Evolutionary conservation across 2,329 filamentous ascomycete species (phyloP), one percentile per base, ranked within the genome.

Genomic region (Taxawa tesnikishii): DNA sequence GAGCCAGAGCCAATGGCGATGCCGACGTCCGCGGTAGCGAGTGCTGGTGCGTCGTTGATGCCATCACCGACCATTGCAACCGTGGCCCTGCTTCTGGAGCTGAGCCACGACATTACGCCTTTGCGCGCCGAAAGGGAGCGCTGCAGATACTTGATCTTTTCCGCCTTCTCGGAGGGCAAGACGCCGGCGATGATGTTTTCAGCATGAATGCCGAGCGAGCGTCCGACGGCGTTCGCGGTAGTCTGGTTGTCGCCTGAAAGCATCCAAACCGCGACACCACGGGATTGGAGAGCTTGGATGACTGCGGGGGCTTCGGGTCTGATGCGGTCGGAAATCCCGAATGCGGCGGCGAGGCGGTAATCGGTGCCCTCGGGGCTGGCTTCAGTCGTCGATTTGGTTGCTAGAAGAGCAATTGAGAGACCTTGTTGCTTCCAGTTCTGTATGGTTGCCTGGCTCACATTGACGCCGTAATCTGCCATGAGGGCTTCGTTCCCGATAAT

Each of bases 41-140:
- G 69, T 2, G 83, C 83, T 0, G 83, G 83, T 0, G 83, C 79
- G 48, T 93, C 84, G 46, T 92, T 92, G 43, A 88, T 83, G 12
- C 84, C 83, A 44, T 92, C 83, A 23, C 83, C 84, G 2, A 87
- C 82, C 73, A 92, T 90, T 24, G 76, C 83, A 1, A 92, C 73
- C 2, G 81, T 67, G 1, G 66, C 64, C 13, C 69, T 63, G 19
- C 19, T 23, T 8, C 8, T 8, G 25, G 38, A 38, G 15, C 26
- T 40, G 4, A 16, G 24, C 26, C 19, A 23, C 8, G 3, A 23
- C n/a, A 8, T 10, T 16, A 21, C 24, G 11, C 25, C 28, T 29
- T 12, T 18, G 7, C 26, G 11, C 6, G 28, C 28, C 9, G 33
- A 26, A 4, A 45, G 37, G 2, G 40, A 36, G 18, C 47, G 45